These are phyloP conservation scores for Alternaria solani DNA, from an alignment of 2,329 filamentous ascomycete genomes.

Conservation along the genomic window DNA sequence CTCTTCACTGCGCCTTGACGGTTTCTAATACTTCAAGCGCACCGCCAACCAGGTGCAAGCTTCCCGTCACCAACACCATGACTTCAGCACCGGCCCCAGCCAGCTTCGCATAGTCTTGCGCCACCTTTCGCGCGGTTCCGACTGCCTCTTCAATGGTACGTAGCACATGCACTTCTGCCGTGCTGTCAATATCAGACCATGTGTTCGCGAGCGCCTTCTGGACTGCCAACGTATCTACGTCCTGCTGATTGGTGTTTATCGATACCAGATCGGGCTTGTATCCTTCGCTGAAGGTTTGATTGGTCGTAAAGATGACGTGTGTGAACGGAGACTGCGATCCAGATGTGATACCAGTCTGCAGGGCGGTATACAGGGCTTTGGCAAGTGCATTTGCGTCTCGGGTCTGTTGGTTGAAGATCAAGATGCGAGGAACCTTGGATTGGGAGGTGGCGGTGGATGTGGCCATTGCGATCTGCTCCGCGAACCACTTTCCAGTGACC, in stretches of 20 bases:
- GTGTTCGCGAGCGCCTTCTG: conserved; percentile 71
- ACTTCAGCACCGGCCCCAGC: conserved; percentile 54
- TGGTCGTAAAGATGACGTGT: conserved; percentile 82
- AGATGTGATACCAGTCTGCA: conserved; percentile 50
- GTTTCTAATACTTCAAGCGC: conserved; percentile 75
- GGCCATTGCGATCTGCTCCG: conserved; percentile 50
- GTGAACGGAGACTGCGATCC: conserved; percentile 63
- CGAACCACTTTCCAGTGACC: conserved; percentile 80
- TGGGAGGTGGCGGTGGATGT: conserved; percentile 39
- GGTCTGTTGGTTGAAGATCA: conserved; percentile 95
- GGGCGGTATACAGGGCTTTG: conserved; percentile 66
- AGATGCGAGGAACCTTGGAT: conserved; percentile 57
- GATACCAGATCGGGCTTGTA: conserved; percentile 70
- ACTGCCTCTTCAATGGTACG: conserved; percentile 76
- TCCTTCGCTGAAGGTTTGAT: conserved; percentile 71
- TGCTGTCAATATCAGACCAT: conserved; percentile 60
- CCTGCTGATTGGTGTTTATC: conserved; percentile 66
- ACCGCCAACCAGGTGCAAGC: conserved; percentile 83
- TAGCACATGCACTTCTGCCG: conserved; percentile 63
- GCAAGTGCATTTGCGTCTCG: conserved; percentile 76
- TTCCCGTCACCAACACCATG: conserved; percentile 79
- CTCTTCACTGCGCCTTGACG: conserved; percentile 14
- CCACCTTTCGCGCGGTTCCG: conserved; percentile 59
- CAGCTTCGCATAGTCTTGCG: conserved; percentile 37
- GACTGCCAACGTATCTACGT: conserved; percentile 67